phyloP scores from a whole-genome alignment of 768 basidiomycete genomes.

The Mycena latifolia region DNA sequence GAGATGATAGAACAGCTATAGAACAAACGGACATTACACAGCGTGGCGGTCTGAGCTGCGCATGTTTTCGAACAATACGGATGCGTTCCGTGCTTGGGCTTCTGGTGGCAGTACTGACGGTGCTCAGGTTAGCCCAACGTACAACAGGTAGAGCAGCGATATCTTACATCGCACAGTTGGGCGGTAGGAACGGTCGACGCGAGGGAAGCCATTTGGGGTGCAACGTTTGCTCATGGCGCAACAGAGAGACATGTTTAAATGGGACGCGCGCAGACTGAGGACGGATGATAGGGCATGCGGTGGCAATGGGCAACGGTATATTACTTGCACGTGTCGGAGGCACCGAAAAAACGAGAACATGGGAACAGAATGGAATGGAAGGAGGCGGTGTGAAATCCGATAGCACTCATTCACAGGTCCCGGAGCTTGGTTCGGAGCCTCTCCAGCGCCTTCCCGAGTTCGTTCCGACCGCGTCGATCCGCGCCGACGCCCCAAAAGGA shows the following conservation, averaged over 20 bases:
- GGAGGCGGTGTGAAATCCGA: conserved; percentile 22
- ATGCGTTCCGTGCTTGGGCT: conserved; percentile 60
- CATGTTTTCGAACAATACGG: conserved; percentile 69
- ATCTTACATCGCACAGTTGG: conserved; percentile 56
- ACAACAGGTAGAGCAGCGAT: background rate
- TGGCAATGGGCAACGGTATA: conserved; percentile 11
- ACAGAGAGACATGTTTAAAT: conserved; percentile 33
- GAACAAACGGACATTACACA: conserved; percentile 56
- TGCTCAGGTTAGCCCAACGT: conserved; percentile 21
- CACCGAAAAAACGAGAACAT: conserved; percentile 23
- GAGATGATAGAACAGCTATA: background rate
- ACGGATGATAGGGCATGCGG: conserved; percentile 23
- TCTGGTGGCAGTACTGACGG: conserved; percentile 62
- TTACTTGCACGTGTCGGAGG: conserved; percentile 35
- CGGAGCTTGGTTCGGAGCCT: conserved; percentile 70
- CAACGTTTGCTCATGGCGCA: conserved; percentile 28
- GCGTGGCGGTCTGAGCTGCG: conserved; percentile 56
- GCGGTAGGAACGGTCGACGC: conserved; percentile 35
- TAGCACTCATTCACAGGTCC: conserved; percentile 37
- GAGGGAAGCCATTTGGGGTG: conserved; percentile 44
- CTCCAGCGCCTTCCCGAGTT: conserved; percentile 79
- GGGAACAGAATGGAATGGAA: conserved; percentile 22
- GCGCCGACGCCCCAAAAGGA: conserved; percentile 84
- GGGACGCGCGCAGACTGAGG: conserved; percentile 31
- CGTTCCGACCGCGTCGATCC: conserved; percentile 76